Percentiles rank a stretch among this genome's conserved stretches.
Conservation (phyloP, 202 grass and related monocot species). For the Cymbopogon flexuosus region DNA sequence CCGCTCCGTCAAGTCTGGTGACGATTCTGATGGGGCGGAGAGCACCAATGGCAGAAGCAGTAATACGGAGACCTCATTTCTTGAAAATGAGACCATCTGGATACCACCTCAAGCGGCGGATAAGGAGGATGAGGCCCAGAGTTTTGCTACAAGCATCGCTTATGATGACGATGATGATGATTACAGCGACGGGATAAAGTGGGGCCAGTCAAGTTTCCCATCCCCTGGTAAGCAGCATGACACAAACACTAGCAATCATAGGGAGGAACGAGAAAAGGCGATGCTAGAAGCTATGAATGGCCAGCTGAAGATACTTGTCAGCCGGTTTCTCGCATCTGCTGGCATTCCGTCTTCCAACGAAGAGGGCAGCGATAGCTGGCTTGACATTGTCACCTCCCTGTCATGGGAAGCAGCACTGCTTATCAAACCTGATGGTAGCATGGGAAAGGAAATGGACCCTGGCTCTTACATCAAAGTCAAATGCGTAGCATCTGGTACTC, state of each 20-base stretch:
- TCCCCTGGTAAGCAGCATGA: conserved; percentile 43
- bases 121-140: conserved; percentile 46
- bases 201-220: conserved; percentile 53
- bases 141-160: conserved; percentile 28
- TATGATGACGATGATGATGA: conserved; percentile 38
- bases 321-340: conserved; percentile 70
- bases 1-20: conserved; percentile 32
- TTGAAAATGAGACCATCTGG: conserved; percentile 44
- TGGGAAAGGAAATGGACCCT: conserved; percentile 95
- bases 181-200: conserved; percentile 45
- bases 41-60: conserved; percentile 38
- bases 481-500: conserved; percentile 77
- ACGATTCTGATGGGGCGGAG: conserved; percentile 47
- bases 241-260: conserved; percentile 21
- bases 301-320: conserved; percentile 87
- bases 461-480: conserved; percentile 95
- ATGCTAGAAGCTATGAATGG: conserved; percentile 97
- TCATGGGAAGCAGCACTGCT: conserved; percentile 88
- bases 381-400: conserved; percentile 70
- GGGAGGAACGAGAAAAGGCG: conserved; percentile 62
- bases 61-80: not conserved
- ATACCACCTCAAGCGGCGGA: conserved; percentile 66
- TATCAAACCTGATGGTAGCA: conserved; percentile 76
- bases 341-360: conserved; percentile 44
- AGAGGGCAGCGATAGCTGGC: conserved; percentile 61